Evolutionary conservation across 257 asterid species (phyloP), one percentile per base, ranked within the genome.

Genomic region (Avicennia marina): DNA sequence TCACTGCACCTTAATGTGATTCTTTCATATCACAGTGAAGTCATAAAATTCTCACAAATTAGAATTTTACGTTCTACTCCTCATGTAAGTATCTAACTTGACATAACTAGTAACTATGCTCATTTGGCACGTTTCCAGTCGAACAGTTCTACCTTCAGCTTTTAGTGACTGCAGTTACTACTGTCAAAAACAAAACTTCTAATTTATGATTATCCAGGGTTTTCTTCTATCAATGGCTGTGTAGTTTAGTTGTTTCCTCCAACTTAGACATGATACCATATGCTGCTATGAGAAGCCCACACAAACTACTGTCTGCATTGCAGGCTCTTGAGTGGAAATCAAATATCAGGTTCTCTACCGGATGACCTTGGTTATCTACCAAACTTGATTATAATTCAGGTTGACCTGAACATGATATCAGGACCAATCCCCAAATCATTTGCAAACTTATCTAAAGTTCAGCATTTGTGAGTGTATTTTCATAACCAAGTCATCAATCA

Each of bases 281-380:
- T 33, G 7, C 21, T 6, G 20, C 41, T 4, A n/a, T 27, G 44
- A 44, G 51, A 25, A 58, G 44, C 48, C 31, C 7, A 34, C 36
- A 38, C 31, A 36, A 15, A 24, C 24, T 40, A 13, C 33, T 33
- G 4, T 53, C 42, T 51, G 24, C 17, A 21, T 56, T 52, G 6
- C 74, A 77, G 84, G 76, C 84, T 74, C 52, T 39, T 78, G 58
- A 78, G 84, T 20, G 80, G 78, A 45, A 78, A 78, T 64, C 66
- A 71, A 60, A 0, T 78, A 52, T 21, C 81, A 8, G 80, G 84
- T 21, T 25, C 80, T 11, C 56, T 78, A 21, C 84, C 84, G 0
- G 84, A 73, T 34, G 84, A 78, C 58, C 84, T 78, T 19, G 84
- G 84, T 29, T 11, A 32, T 42, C 84, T 78, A 22, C 69, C 75